These are phyloP conservation scores for Meredithiella fracta DNA, from an alignment of 2,329 filamentous ascomycete genomes.

Conservation along the genomic window DNA sequence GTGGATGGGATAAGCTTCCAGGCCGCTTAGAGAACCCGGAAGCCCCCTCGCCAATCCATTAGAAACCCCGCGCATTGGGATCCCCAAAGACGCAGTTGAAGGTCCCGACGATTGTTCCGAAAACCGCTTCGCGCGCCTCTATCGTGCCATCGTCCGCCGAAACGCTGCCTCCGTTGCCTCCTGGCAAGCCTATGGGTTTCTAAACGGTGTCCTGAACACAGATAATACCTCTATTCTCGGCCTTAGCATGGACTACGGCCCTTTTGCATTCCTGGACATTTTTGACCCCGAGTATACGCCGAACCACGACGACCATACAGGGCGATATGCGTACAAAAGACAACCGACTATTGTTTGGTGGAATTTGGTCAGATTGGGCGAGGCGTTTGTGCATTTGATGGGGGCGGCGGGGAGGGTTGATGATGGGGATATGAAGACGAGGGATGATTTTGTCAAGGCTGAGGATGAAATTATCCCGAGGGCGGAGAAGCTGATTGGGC, in stretches of 20 bases:
- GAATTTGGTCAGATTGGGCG: constrained; percentile 85
- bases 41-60: constrained; percentile 22
- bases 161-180: constrained; percentile 79
- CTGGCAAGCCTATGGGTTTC: constrained; percentile 99
- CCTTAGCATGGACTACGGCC: constrained; percentile 83
- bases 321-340: constrained; percentile 83
- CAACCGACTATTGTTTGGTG: constrained; percentile 97
- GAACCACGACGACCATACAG: constrained; percentile 81
- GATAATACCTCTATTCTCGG: constrained; percentile 91
- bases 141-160: constrained; percentile 68
- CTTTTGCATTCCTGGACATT: constrained; percentile 94
- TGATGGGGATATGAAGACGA: constrained; percentile 39
- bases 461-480: constrained; percentile 54
- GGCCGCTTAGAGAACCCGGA: constrained; percentile 37
- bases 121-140: constrained; percentile 76
- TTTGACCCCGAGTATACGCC: constrained; percentile 92
- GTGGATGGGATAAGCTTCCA: constrained; percentile 74
- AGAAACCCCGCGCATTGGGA: constrained; percentile 30
- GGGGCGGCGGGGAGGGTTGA: constrained; percentile 62
- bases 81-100: constrained; percentile 44
- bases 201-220: constrained; percentile 94
- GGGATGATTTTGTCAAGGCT: constrained; percentile 4
- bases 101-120: constrained; percentile 53
- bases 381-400: constrained; percentile 74
- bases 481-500: constrained; percentile 69